Conservation (phyloP, 495 filamentous ascomycete genomes). For the Parachaetomium inaequale region DNA sequence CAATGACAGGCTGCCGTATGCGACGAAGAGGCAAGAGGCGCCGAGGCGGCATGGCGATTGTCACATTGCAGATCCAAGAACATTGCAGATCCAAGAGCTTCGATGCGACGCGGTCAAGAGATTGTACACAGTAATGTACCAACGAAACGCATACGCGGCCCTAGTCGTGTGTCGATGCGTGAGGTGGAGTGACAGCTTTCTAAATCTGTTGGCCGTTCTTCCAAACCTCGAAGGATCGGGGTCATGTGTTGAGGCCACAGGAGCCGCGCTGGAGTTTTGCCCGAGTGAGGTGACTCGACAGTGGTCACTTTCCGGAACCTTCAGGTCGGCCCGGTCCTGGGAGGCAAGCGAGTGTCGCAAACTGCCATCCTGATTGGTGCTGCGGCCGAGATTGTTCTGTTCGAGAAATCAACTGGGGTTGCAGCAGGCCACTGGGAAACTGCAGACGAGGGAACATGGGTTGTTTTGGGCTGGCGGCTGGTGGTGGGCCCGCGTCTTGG, state of each 20-base stretch:
- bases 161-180: too few species aligned
- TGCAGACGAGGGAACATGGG: too few species aligned
- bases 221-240: background rate
- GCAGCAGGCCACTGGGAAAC: too few species aligned
- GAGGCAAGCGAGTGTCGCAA: too few species aligned
- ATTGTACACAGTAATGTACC: too few species aligned
- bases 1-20: background rate
- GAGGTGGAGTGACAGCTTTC: background rate
- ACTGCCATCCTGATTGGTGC: background rate
- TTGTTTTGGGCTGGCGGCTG: background rate
- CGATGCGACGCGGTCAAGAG: background rate
- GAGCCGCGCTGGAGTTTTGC: background rate
- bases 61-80: slow-evolving; percentile 10
- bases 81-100: background rate
- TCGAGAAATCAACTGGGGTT: too few species aligned
- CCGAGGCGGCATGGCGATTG: slow-evolving; percentile 11
- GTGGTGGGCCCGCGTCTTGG: slow-evolving; percentile 15
- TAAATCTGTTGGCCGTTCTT: background rate
- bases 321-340: background rate
- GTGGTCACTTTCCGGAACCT: background rate
- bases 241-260: background rate
- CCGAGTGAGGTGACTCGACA: background rate
- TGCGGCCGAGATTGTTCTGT: background rate
- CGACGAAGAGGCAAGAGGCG: background rate
- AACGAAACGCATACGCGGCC: too few species aligned